Conservation (phyloP, 371 early-diverging fungal species). For the Quaeritorhiza haematococci region DNA sequence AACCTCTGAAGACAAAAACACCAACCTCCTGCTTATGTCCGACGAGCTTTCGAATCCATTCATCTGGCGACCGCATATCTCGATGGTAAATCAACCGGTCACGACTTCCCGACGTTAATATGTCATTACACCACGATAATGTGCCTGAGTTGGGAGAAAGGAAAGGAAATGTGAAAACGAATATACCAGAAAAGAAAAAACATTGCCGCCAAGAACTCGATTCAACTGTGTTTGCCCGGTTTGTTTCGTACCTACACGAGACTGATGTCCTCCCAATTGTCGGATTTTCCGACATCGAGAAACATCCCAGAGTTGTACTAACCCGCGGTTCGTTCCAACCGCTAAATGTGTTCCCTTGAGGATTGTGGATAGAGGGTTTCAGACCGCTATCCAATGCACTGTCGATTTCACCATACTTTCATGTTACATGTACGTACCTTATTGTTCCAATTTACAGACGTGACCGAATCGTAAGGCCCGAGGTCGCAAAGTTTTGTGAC, state of each 20-base stretch:
- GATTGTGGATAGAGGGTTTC: conserved; percentile 1
- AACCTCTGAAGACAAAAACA: no score
- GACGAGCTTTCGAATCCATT: conserved; percentile 2
- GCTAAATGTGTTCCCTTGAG: conserved; percentile 36
- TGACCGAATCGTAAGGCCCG: conserved; percentile 27
- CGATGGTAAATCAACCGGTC: conserved; percentile 30
- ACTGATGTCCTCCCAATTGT: conserved; percentile 23
- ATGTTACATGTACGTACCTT: conserved; percentile 12
- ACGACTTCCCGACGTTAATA: conserved; percentile 41
- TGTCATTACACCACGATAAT: conserved; percentile 35
- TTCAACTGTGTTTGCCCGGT: no score
- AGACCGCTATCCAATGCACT: no score
- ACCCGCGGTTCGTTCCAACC: conserved; percentile 41
- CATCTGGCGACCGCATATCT: neutral
- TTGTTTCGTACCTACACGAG: conserved; percentile 30
- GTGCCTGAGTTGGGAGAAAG: conserved; percentile 19
- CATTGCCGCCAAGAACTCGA: neutral
- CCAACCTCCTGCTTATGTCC: conserved; percentile 38
- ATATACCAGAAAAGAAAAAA: no score
- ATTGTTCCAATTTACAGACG: conserved; percentile 36
- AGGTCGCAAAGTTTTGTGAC: conserved; percentile 43
- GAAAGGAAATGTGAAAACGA: neutral
- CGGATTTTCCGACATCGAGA: conserved; percentile 18
- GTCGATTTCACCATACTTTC: no score
- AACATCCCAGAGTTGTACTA: conserved; percentile 44